Base-by-base conservation (phyloP, 495 filamentous ascomycete genomes). In the Xeromyces bisporus region DNA sequence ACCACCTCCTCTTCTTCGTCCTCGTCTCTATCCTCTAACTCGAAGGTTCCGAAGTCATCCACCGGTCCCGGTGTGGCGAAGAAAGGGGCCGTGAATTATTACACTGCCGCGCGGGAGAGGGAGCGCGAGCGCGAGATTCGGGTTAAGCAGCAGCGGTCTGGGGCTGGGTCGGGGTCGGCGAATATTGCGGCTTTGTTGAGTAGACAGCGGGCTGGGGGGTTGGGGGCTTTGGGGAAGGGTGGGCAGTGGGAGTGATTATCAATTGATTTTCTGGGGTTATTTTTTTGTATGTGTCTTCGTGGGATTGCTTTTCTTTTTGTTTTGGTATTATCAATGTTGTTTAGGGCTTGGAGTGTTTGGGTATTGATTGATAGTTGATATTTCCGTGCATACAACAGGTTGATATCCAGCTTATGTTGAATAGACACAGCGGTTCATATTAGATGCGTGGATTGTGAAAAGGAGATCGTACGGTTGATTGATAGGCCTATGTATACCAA, bases 61-160 rank as follows among this genome's bases (percentile, higher is more conserved):
- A 44, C 58, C 13, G 60, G 58, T 9, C 55, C 56, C 13, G 56
- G 59, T 6, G 69, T 71, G 32, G 64, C 71, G 7, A 85, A 80
- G 58, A 81, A 76, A 60, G 76, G 71, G 15, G 73, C 75, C 21
- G 71, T 93, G 18, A 85, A 87, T 43, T 91, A 78, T 37, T 79
- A 86, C 45, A 72, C 80, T 3, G 67, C 83, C 27, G 86, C 77
- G 29, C 73, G 75, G 48, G 78, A 75, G 50, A 65, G 60, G 36
- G 70, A 77, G 55, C 69, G 68, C 36, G 78, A 74, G 57, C 72
- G 63, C 15, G 49, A 55, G 30, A 38, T 78, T 44, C 33, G 75
- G 51, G 37, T 51, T 27, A 47, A 63, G 51, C 45, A 63, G 40
- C 62, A 68, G 47, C n/a, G n/a, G n/a, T n/a, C n/a, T n/a, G n/a